Conservation (phyloP, 2,329 filamentous ascomycete genomes). For the Pezicula radicicola region DNA sequence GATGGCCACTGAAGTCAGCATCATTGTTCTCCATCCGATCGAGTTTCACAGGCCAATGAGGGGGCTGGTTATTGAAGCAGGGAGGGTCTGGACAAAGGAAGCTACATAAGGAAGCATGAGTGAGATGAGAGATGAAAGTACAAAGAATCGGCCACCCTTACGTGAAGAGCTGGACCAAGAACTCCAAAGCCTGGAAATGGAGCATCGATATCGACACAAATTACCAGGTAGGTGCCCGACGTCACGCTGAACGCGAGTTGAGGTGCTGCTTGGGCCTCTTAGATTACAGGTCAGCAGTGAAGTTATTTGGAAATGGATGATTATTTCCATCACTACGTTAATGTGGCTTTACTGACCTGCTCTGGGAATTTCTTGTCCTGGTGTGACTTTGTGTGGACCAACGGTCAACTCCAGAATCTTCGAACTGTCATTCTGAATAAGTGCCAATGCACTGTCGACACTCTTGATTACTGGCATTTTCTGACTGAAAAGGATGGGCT, state of each 20-base stretch:
- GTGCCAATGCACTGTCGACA: not conserved
- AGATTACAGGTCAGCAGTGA: not conserved
- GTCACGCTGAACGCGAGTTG: conserved; percentile 11
- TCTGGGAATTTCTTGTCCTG: conserved; percentile 29
- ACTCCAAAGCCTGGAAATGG: conserved; percentile 38
- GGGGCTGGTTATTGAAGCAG: too few species aligned
- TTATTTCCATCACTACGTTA: not conserved
- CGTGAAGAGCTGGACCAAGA: conserved; percentile 44
- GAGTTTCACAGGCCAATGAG: too few species aligned
- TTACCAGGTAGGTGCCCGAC: conserved; percentile 32
- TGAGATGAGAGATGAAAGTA: not conserved
- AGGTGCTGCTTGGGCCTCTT: conserved; percentile 19
- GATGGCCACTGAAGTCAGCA: too few species aligned
- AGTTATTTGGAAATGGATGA: not conserved
- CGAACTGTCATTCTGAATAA: conserved; percentile 22
- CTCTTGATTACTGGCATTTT: too few species aligned
- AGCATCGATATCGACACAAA: conserved; percentile 45
- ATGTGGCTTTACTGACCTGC: conserved; percentile 18
- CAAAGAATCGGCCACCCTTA: conserved; percentile 25
- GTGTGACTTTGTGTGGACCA: conserved; percentile 23
- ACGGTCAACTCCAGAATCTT: conserved; percentile 29
- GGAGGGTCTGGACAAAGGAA: too few species aligned
- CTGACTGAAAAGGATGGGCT: too few species aligned
- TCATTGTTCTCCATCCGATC: too few species aligned
- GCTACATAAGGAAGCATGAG: not conserved